Percentiles rank a stretch among this genome's conserved stretches.
Evolutionary conservation across 2,329 filamentous ascomycete species (phyloP).

Genomic region (Arachnopeziza araneosa): DNA sequence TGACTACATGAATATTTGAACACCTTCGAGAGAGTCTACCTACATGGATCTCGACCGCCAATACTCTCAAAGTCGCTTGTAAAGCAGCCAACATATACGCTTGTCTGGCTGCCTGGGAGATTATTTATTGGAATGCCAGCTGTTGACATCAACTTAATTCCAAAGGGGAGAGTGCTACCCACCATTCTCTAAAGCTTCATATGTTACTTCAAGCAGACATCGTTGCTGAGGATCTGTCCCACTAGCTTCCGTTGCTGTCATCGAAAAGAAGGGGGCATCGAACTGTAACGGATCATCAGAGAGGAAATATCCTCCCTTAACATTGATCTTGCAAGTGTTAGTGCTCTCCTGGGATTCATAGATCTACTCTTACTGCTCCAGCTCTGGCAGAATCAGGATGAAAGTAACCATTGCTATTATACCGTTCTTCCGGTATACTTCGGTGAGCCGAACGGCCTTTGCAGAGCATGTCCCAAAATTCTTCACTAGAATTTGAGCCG

Average conservation of each 20-base stretch:
- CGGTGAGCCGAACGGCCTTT: conserved; percentile 23
- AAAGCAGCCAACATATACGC: background rate
- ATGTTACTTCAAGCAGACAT: conserved; percentile 22
- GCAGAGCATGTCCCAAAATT: conserved; percentile 32
- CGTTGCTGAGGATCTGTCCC: conserved; percentile 25
- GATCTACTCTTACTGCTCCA: conserved; percentile 12
- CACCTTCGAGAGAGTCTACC: background rate
- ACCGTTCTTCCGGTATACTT: conserved; percentile 8
- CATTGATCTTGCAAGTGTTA: conserved; percentile 6
- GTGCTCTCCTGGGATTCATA: background rate
- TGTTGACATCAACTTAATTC: background rate
- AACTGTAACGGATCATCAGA: conserved; percentile 21
- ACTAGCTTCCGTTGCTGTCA: conserved; percentile 22
- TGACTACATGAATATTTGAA: background rate
- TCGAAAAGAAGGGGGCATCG: conserved; percentile 31
- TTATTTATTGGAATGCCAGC: background rate
- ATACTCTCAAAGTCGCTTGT: background rate
- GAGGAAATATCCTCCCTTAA: conserved; percentile 27
- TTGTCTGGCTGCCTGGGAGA: background rate
- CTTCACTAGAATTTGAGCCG: conserved; percentile 19
- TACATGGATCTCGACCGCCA: background rate
- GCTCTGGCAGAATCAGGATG: conserved; percentile 4
- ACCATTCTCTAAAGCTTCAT: conserved; percentile 21
- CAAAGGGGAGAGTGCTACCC: background rate
- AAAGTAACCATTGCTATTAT: conserved; percentile 28